Percentiles rank a stretch among this genome's conserved stretches.
Conservation (phyloP, 257 asterid genomes). For the Scutellaria baicalensis region DNA sequence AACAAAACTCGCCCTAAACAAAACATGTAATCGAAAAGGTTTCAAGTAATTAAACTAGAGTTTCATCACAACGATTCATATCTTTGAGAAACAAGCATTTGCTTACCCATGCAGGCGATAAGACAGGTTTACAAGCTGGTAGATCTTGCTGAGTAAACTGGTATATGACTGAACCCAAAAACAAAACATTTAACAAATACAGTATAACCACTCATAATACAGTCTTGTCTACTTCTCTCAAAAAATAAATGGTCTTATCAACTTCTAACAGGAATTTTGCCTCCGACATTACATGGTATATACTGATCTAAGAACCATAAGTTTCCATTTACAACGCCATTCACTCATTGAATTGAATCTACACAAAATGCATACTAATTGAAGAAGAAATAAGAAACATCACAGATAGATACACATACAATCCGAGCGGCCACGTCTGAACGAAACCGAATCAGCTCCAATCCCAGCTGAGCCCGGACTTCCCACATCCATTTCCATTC, state of each 20-base stretch:
- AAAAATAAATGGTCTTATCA: neutral
- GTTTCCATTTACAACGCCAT: neutral
- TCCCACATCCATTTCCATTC: constrained; percentile 37
- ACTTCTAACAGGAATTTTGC: neutral
- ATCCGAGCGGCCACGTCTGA: constrained; percentile 27
- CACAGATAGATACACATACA: constrained; percentile 6
- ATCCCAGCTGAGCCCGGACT: constrained; percentile 17
- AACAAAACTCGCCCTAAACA: constrained; percentile 1
- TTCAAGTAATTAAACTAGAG: neutral
- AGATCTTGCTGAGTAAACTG: constrained; percentile 71
- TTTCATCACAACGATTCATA: neutral
- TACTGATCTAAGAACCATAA: neutral
- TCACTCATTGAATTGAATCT: neutral
- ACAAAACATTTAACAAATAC: neutral
- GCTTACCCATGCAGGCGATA: constrained; percentile 66
- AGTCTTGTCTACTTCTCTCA: neutral
- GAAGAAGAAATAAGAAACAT: neutral
- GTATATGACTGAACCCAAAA: constrained; percentile 41
- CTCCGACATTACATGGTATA: neutral
- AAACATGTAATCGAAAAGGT: neutral
- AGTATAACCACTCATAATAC: neutral
- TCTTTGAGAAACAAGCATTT: neutral
- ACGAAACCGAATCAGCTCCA: constrained; percentile 24
- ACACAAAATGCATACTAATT: neutral
- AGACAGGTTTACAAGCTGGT: constrained; percentile 78